Conservation (phyloP, 345 rosid genomes). For the Heritiera littoralis region DNA sequence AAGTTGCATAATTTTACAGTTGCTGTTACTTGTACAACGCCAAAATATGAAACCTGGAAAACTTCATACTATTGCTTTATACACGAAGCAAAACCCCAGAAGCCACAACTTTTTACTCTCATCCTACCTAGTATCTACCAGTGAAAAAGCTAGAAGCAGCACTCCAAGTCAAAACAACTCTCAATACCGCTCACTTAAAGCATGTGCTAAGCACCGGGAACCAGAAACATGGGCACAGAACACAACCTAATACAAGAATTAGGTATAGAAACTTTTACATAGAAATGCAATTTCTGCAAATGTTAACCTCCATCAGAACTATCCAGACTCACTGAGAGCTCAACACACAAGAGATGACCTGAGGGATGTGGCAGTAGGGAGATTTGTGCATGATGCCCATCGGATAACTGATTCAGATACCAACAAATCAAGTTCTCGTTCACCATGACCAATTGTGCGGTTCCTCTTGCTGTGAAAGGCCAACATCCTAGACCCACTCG, state of each 20-base stretch:
- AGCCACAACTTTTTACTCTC: conserved; percentile 23
- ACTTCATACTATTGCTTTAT: conserved; percentile 26
- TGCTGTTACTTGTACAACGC: neutral
- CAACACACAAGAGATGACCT: conserved; percentile 65
- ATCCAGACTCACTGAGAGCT: neutral
- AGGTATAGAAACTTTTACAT: neutral
- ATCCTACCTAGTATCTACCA: neutral
- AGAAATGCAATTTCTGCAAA: neutral
- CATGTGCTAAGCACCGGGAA: neutral
- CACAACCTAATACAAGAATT: conserved; percentile 2
- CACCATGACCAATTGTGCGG: conserved; percentile 61
- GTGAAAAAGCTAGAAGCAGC: conserved; percentile 18
- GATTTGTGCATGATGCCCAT: conserved; percentile 65
- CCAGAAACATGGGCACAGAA: conserved; percentile 9
- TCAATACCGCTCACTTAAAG: conserved; percentile 15
- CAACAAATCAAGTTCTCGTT: conserved; percentile 46
- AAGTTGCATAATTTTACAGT: neutral
- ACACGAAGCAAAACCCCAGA: conserved; percentile 25
- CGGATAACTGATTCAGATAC: conserved; percentile 63
- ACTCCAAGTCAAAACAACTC: conserved; percentile 4
- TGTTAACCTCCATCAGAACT: neutral
- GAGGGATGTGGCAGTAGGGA: conserved; percentile 50
- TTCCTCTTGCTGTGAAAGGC: conserved; percentile 55
- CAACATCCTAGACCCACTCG: conserved; percentile 38
- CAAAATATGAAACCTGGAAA: conserved; percentile 22